A percentile compares a stretch with the other conserved stretches of the same genome.
phyloP scores from a whole-genome alignment of 2,329 filamentous ascomycete species.

The Fusarium vanettenii region DNA sequence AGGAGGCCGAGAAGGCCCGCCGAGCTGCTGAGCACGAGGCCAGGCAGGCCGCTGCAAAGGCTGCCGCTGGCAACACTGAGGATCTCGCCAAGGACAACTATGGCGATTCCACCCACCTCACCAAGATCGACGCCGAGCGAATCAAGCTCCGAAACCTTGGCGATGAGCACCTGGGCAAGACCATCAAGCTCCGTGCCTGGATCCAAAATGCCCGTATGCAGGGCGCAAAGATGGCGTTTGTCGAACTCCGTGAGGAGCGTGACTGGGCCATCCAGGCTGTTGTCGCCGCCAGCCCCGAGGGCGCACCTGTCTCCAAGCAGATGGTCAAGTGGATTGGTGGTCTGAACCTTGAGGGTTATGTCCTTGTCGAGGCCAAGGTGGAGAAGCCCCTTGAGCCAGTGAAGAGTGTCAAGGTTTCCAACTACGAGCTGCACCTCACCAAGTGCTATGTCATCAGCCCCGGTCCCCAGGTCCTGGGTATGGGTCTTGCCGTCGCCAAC shows the following conservation, averaged over 20 bases:
- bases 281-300: slow-evolving; percentile 74
- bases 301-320: slow-evolving; percentile 75
- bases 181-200: slow-evolving; percentile 81
- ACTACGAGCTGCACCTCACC: slow-evolving; percentile 87
- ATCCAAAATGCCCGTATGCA: slow-evolving; percentile 90
- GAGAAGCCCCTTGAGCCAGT: slow-evolving; percentile 87
- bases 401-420: slow-evolving; percentile 84
- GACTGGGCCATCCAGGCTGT: slow-evolving; percentile 87
- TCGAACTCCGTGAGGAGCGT: slow-evolving; percentile 83
- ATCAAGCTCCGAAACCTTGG: slow-evolving; percentile 72
- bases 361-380: slow-evolving; percentile 83
- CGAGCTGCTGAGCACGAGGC: slow-evolving; percentile 81
- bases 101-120: slow-evolving; percentile 73
- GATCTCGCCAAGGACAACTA: slow-evolving; percentile 83
- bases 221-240: slow-evolving; percentile 90
- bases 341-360: slow-evolving; percentile 83
- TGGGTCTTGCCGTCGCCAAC: slow-evolving; percentile 68
- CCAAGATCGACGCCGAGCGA: slow-evolving; percentile 66
- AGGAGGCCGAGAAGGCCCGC: slow-evolving; percentile 83
- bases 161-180: slow-evolving; percentile 74
- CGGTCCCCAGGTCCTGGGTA: slow-evolving; percentile 66
- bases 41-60: slow-evolving; percentile 74
- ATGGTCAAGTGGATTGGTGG: slow-evolving; percentile 94
- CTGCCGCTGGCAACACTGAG: slow-evolving; percentile 72
- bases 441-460: slow-evolving; percentile 84